Evolutionary conservation across 768 basidiomycete genomes (phyloP).

Genomic region (Leccinellum rugosiceps): DNA sequence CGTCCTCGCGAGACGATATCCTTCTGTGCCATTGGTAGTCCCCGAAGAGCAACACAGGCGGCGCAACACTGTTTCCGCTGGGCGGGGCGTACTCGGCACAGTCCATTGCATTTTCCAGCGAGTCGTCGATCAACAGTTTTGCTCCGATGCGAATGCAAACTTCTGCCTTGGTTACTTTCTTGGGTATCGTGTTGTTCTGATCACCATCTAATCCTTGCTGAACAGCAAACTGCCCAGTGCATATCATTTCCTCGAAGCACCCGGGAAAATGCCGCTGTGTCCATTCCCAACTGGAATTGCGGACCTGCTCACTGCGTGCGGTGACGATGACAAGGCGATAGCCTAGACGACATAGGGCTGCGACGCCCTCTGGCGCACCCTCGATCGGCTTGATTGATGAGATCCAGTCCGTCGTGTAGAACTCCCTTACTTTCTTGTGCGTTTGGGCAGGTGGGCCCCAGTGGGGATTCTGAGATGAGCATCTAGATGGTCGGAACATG

Average conservation of each 20-base stretch:
- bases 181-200: constrained; percentile 38
- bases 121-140: constrained; percentile 74
- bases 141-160: constrained; percentile 65
- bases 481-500: neutral
- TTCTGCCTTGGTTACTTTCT: constrained; percentile 69
- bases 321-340: constrained; percentile 73
- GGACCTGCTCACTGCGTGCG: constrained; percentile 55
- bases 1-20: constrained; percentile 43
- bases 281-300: constrained; percentile 66
- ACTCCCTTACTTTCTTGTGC: constrained; percentile 53
- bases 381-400: constrained; percentile 48
- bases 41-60: constrained; percentile 70
- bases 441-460: constrained; percentile 65
- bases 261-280: constrained; percentile 62
- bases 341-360: constrained; percentile 57
- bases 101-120: constrained; percentile 69
- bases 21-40: constrained; percentile 75
- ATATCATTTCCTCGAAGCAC: constrained; percentile 59
- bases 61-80: constrained; percentile 26
- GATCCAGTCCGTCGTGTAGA: constrained; percentile 53
- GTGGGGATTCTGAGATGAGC: constrained; percentile 39
- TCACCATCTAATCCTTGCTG: constrained; percentile 34
- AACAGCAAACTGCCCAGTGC: constrained; percentile 68
- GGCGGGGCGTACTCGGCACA: constrained; percentile 38
- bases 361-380: constrained; percentile 58